Percentiles rank a stretch among this genome's conserved stretches.
Conservation (phyloP, 1,284 basidiomycete genomes). For the Leccinum pachyderme region DNA sequence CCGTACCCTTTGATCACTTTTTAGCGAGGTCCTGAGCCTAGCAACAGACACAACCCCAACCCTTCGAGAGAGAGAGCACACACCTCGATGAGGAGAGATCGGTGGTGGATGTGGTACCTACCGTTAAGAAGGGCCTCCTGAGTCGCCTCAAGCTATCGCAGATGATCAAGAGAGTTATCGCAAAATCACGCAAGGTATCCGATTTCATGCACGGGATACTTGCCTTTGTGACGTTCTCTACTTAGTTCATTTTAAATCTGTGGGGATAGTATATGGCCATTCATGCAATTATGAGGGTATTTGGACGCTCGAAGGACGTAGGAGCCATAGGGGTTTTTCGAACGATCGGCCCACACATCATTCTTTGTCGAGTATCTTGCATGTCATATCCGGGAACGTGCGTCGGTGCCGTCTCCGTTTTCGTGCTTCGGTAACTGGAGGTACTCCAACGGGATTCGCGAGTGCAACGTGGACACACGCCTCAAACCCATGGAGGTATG, state of each 20-base stretch:
- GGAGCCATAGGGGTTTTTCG: slow-evolving; percentile 1
- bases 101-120: slow-evolving; percentile 8
- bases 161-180: slow-evolving; percentile 19
- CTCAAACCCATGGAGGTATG: slow-evolving; percentile 8
- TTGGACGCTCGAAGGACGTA: slow-evolving; percentile 1
- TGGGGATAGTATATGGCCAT: slow-evolving; percentile 17
- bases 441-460: slow-evolving; percentile 3
- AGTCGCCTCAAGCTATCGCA: slow-evolving; percentile 19
- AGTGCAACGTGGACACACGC: slow-evolving; percentile 11
- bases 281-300: slow-evolving; percentile 5
- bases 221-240: slow-evolving; percentile 22
- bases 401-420: slow-evolving; percentile 5
- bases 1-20: not conserved
- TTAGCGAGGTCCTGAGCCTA: slow-evolving; percentile 10
- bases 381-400: slow-evolving; percentile 11
- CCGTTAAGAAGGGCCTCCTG: slow-evolving; percentile 7
- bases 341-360: slow-evolving; percentile 12
- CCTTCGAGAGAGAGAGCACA: slow-evolving; percentile 5
- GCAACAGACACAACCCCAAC: slow-evolving; percentile 12
- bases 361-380: slow-evolving; percentile 26
- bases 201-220: slow-evolving; percentile 9
- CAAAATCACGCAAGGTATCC: slow-evolving; percentile 28
- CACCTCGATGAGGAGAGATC: slow-evolving; percentile 5
- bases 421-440: slow-evolving; percentile 9
- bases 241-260: slow-evolving; percentile 22